Evolutionary conservation across 108 stramenopile genomes (phyloP).

Genomic region (Nitzschia sp.): DNA sequence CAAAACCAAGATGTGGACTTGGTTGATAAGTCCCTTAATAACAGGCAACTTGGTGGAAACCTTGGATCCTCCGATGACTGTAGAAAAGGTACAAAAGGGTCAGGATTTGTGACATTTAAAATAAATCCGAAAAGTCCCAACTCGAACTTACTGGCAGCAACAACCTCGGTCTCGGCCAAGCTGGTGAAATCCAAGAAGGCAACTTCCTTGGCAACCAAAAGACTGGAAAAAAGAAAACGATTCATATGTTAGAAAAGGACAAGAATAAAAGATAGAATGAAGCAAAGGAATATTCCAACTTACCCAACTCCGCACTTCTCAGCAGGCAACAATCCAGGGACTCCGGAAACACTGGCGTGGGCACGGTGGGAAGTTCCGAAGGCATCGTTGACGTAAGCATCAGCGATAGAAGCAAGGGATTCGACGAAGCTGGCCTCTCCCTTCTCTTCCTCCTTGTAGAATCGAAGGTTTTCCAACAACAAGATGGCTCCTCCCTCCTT

Average conservation of each 20-base stretch:
- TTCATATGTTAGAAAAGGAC: background rate
- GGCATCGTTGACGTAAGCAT: slow-evolving; percentile 95
- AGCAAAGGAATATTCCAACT: background rate
- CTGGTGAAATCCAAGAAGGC: slow-evolving; percentile 44
- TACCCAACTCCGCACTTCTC: slow-evolving; percentile 44
- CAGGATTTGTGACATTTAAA: background rate
- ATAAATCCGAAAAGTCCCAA: no score
- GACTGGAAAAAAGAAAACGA: slow-evolving; percentile 2
- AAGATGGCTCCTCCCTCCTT: slow-evolving; percentile 58
- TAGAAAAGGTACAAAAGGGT: background rate
- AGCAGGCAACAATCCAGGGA: slow-evolving; percentile 50
- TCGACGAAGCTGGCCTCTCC: slow-evolving; percentile 56
- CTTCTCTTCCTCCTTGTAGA: slow-evolving; percentile 90
- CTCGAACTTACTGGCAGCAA: slow-evolving; percentile 37
- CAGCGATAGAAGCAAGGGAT: slow-evolving; percentile 59
- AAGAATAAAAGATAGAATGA: background rate
- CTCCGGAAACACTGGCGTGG: slow-evolving; percentile 61
- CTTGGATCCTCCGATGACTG: slow-evolving; percentile 97
- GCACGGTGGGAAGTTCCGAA: slow-evolving; percentile 99
- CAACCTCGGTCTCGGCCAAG: slow-evolving; percentile 22
- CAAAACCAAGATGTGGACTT: slow-evolving; percentile 87
- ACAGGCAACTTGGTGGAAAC: slow-evolving; percentile 95
- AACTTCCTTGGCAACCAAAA: slow-evolving; percentile 48
- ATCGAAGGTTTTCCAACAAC: slow-evolving; percentile 94
- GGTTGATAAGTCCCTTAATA: slow-evolving; percentile 85